A percentile compares a stretch with the other conserved stretches of the same genome.
Evolutionary conservation across 2,329 filamentous ascomycete genomes (phyloP).

Genomic region (Xylaria sp.): DNA sequence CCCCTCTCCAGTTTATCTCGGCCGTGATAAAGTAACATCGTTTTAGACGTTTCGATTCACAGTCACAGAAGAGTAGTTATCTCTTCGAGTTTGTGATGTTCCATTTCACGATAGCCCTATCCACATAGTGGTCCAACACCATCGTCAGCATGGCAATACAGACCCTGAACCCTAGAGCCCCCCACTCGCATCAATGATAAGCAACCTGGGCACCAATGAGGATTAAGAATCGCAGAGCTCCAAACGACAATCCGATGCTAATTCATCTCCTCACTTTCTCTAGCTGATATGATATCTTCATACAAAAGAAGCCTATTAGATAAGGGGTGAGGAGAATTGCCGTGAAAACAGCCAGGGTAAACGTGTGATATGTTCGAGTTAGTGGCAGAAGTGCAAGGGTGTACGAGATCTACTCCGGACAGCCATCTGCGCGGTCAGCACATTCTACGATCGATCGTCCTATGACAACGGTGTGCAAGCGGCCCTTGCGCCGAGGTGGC

Average conservation of each 20-base stretch:
- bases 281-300: not conserved
- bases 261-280: constrained; percentile 5
- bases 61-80: not conserved
- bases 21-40: not conserved
- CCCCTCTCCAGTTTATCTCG: not conserved
- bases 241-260: constrained; percentile 4
- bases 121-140: not conserved
- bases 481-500: not conserved
- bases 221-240: constrained; percentile 6
- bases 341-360: not conserved
- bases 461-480: not conserved
- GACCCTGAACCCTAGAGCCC: constrained; percentile 6
- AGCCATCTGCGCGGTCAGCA: not conserved
- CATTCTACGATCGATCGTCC: not conserved
- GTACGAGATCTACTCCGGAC: not conserved
- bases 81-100: not conserved
- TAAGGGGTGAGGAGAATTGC: constrained; percentile 8
- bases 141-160: not conserved
- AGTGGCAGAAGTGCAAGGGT: constrained; percentile 3
- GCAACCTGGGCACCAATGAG: constrained; percentile 25
- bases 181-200: constrained; percentile 30
- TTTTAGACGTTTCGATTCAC: not conserved
- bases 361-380: not conserved
- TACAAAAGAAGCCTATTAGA: not conserved
- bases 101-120: not conserved